Evolutionary conservation across 2,329 filamentous ascomycete genomes (phyloP), one percentile per base, ranked within the genome.

Genomic region (Talaromyces funiculosus): DNA sequence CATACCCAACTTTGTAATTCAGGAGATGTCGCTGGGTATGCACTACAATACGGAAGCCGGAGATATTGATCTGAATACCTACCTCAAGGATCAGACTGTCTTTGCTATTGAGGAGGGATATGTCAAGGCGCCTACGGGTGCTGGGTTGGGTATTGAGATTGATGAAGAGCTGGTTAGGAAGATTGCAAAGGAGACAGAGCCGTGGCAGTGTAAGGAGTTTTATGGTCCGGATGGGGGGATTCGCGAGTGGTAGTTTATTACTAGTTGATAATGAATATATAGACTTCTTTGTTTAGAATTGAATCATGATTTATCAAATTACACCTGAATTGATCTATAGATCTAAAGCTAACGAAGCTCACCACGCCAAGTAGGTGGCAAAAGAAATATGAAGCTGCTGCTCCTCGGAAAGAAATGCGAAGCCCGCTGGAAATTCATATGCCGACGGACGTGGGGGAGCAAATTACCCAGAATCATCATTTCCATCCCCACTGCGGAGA

Each of bases 1-100:
- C 9, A 84, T 77, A 20, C 81, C 80, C 20, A 91, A 88, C 71
- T 90, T 88, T 69, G 83, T 82, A 0, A 91, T 92, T 33, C 85
- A 90, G 68, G 89, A 92, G 72, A 91, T 91, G 89, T 87, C 85
- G 57, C 68, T 91, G 31, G 89, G 89, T 0, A 92, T 92, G 66
- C 90, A 92, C 70, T 92, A 92, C 69, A 92, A 92, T 66, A 73
- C 74, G 3, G 81, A 82, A 66, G 82, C 80, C 0, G 86, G 83
- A 1, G 80, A 84, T 2, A 79, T 85, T 65, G 87, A 90, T 69
- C 75, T 90, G 59, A 82, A 82, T 12, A 88, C 82, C 26, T 91
- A 90, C 68, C 78, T 86, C 1, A 84, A 82, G 67, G 83, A 90
- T 65, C 80, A 84, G 0, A 80, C 82, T 54, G 83, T 89, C 0